A percentile compares a stretch with the other conserved stretches of the same genome.
Conservation (phyloP, 768 basidiomycete species). For the Mycena maculata region DNA sequence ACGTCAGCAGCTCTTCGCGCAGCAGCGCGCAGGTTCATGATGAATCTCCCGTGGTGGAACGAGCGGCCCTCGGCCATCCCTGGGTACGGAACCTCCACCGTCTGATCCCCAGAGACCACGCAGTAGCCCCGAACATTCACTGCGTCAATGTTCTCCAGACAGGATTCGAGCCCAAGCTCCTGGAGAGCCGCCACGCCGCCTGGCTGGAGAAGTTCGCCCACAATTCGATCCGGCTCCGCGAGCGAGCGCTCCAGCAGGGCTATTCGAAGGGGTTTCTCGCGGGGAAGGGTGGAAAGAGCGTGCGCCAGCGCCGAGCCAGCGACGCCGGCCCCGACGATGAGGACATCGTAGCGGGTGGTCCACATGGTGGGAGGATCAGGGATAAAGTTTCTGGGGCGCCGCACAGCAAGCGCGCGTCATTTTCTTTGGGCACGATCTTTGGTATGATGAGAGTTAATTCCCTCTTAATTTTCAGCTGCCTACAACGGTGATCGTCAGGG, state of each 20-base stretch:
- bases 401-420: too few species aligned
- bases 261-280: slow-evolving; percentile 74
- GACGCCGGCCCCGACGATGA: slow-evolving; percentile 94
- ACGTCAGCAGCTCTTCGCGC: slow-evolving; percentile 72
- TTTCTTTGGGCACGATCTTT: too few species aligned
- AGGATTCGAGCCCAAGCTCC: slow-evolving; percentile 77
- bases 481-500: too few species aligned
- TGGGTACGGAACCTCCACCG: slow-evolving; percentile 92
- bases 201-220: slow-evolving; percentile 96
- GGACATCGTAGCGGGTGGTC: slow-evolving; percentile 67
- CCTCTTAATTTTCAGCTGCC: too few species aligned
- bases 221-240: slow-evolving; percentile 94
- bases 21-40: slow-evolving; percentile 79
- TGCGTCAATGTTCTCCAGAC: slow-evolving; percentile 88
- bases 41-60: slow-evolving; percentile 94
- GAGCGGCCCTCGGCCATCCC: slow-evolving; percentile 75
- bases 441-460: too few species aligned
- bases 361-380: slow-evolving; percentile 12
- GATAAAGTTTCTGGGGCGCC: too few species aligned
- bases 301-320: slow-evolving; percentile 90
- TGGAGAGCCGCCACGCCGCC: slow-evolving; percentile 84
- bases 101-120: slow-evolving; percentile 63
- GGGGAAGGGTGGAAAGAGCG: slow-evolving; percentile 73
- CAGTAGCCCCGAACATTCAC: slow-evolving; percentile 88
- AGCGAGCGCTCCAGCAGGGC: slow-evolving; percentile 93